phyloP scores from a whole-genome alignment of 495 filamentous ascomycete genomes.

The Penicillium cataractarum region DNA sequence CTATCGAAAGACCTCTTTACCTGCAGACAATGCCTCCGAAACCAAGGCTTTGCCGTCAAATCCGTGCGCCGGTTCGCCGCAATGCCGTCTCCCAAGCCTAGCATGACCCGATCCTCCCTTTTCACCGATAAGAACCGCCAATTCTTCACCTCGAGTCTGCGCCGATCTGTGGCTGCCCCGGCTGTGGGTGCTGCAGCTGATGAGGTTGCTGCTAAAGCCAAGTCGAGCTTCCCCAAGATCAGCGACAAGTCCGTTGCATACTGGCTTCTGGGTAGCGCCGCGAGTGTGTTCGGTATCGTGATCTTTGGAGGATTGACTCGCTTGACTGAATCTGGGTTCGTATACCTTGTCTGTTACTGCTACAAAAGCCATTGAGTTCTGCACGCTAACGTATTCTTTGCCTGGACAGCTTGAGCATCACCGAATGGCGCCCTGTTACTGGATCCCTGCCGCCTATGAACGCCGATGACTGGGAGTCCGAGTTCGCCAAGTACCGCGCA shows the following conservation, averaged over 20 bases:
- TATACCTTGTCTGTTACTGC: not conserved
- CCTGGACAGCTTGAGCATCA: constrained; percentile 83
- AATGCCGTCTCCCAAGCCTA: constrained; percentile 32
- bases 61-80: constrained; percentile 40
- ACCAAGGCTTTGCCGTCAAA: constrained; percentile 36
- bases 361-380: not conserved
- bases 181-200: constrained; percentile 23
- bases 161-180: constrained; percentile 31
- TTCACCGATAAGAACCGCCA: constrained; percentile 35
- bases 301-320: constrained; percentile 92
- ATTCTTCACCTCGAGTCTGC: constrained; percentile 36
- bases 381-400: constrained; percentile 24
- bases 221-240: constrained; percentile 68
- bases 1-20: constrained; percentile 60
- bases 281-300: constrained; percentile 93
- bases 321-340: constrained; percentile 93
- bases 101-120: constrained; percentile 32
- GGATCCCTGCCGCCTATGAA: constrained; percentile 86
- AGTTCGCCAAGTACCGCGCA: constrained; percentile 87
- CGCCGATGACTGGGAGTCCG: constrained; percentile 77
- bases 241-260: constrained; percentile 78
- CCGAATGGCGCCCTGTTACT: constrained; percentile 98
- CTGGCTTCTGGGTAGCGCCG: constrained; percentile 90
- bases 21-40: constrained; percentile 64
- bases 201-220: constrained; percentile 32